Conservation (phyloP, 169 alveolate species). For the Plasmodium gallinaceum region DNA sequence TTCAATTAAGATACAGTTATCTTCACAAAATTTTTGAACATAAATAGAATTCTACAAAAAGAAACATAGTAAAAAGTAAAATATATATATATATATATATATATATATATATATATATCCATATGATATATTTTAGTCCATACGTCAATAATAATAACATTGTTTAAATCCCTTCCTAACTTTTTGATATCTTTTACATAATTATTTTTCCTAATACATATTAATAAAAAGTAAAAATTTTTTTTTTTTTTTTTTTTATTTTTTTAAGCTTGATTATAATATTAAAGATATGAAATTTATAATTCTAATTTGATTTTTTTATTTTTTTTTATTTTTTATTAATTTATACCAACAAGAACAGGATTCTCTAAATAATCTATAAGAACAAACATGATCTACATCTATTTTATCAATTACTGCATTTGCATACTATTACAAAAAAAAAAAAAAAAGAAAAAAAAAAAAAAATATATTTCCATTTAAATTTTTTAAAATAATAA, state of each 20-base stretch:
- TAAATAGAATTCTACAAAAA: conserved; percentile 90
- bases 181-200: conserved; percentile 90
- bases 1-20: conserved; percentile 93
- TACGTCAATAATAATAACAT: conserved; percentile 90
- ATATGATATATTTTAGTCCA: conserved; percentile 13
- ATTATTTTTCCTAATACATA: conserved; percentile 80
- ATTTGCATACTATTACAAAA: conserved; percentile 86
- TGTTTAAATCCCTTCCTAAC: conserved; percentile 90
- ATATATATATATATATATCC: neutral
- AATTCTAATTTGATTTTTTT: neutral
- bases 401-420: conserved; percentile 87
- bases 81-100: neutral
- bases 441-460: neutral
- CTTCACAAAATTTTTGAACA: conserved; percentile 92
- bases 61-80: neutral
- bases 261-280: neutral
- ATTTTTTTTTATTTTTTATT: neutral
- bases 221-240: neutral
- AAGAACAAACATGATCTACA: conserved; percentile 81
- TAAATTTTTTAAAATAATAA: neutral
- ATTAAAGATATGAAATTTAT: neutral
- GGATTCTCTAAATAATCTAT: conserved; percentile 87
- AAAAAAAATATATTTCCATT: neutral
- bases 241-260: neutral
- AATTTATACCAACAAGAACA: conserved; percentile 80